These are phyloP conservation scores for Fusarium proliferatum DNA, from an alignment of 2,329 filamentous ascomycete genomes.

Conservation along the genomic window DNA sequence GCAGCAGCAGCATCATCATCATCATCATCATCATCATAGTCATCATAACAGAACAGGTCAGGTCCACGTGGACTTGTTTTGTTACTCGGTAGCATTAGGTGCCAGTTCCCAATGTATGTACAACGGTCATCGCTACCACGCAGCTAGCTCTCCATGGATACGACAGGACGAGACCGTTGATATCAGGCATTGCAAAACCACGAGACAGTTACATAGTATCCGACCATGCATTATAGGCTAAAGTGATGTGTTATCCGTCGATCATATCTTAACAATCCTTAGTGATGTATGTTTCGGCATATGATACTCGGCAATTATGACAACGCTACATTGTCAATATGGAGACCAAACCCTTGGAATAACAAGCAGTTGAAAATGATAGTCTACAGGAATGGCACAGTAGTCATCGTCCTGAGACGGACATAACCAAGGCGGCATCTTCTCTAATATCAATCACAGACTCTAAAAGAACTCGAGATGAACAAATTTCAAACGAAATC, in stretches of 20 bases:
- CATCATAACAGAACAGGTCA: not conserved
- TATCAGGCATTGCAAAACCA: constrained; percentile 11
- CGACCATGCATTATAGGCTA: not conserved
- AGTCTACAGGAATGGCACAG: not conserved
- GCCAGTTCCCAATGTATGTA: not conserved
- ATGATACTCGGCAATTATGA: constrained; percentile 9
- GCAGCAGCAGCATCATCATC: not conserved
- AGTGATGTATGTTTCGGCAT: constrained; percentile 22
- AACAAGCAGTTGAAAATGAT: not conserved
- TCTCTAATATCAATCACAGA: not conserved
- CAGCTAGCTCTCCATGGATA: constrained; percentile 1
- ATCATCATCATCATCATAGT: not conserved
- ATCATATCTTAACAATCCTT: constrained; percentile 8
- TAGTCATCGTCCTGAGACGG: not conserved
- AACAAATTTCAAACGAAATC: not conserved
- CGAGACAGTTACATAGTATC: not conserved
- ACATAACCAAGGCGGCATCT: not conserved
- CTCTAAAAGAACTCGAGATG: not conserved
- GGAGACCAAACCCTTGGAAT: not conserved
- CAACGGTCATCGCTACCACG: not conserved
- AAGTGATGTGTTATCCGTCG: constrained; percentile 14
- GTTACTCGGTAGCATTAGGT: constrained; percentile 1
- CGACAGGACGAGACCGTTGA: not conserved
- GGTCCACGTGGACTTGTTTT: constrained; percentile 24
- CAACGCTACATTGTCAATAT: not conserved